These are phyloP conservation scores for Persicaria tinctoria DNA, from an alignment of 148 eudicot genomes.

Conservation along the genomic window DNA sequence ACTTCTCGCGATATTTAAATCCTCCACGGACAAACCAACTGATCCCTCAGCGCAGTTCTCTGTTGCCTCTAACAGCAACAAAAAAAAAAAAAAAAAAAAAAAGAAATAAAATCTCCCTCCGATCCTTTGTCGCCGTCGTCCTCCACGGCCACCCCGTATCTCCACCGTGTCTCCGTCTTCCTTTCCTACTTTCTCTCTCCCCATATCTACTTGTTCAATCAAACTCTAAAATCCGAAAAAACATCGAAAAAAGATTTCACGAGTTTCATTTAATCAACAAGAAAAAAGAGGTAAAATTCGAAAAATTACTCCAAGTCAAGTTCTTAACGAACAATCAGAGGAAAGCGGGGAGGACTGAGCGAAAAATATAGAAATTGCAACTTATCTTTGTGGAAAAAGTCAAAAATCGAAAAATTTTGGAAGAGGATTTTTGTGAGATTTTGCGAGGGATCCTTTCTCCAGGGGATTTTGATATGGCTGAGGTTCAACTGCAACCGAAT, in stretches of 20 bases:
- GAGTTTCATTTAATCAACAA: not conserved
- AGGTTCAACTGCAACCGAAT: conserved; percentile 5
- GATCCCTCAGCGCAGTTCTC: too few relatives aligned
- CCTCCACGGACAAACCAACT: too few relatives aligned
- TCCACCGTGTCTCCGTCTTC: not conserved
- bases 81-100: too few relatives aligned
- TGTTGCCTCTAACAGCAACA: too few relatives aligned
- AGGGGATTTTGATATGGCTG: not conserved
- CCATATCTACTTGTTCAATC: not conserved
- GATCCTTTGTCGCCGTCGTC: too few relatives aligned
- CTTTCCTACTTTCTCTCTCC: not conserved
- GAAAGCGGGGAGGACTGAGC: conserved; percentile 55
- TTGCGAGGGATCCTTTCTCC: not conserved
- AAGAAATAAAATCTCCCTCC: too few relatives aligned
- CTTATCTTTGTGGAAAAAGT: conserved; percentile 12
- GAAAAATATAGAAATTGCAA: conserved; percentile 18
- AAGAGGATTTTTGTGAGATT: conserved; percentile 25
- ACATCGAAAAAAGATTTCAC: not conserved
- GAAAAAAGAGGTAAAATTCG: not conserved
- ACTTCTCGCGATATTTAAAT: too few relatives aligned
- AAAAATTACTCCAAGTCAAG: not conserved
- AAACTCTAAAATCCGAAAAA: not conserved
- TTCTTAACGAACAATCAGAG: conserved; percentile 47
- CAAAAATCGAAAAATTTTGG: conserved; percentile 15
- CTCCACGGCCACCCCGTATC: not conserved